Percentiles rank a stretch among this genome's conserved stretches.
phyloP scores from a whole-genome alignment of 139 green algal species.

The Picochlorum sp. region DNA sequence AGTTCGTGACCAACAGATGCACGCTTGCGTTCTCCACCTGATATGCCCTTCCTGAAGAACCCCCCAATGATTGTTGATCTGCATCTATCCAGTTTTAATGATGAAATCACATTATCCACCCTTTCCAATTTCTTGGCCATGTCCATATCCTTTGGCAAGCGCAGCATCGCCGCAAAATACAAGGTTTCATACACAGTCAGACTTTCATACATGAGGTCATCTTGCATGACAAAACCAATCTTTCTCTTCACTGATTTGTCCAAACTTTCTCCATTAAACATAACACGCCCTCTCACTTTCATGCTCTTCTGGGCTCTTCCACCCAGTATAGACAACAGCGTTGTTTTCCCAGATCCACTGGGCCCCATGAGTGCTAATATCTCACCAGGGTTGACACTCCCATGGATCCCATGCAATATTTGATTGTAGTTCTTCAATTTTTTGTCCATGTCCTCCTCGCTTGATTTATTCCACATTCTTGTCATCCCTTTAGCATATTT shows the following conservation, averaged over 20 bases:
- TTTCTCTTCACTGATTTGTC: conserved; percentile 39
- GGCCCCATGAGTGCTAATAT: conserved; percentile 58
- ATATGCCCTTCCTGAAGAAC: conserved; percentile 72
- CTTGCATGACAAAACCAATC: conserved; percentile 73
- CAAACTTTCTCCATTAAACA: conserved; percentile 62
- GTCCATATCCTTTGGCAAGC: conserved; percentile 61
- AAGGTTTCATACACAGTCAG: conserved; percentile 69
- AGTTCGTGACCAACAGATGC: conserved; percentile 79
- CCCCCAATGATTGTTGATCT: conserved; percentile 86
- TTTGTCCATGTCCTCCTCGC: background rate
- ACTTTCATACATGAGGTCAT: conserved; percentile 76
- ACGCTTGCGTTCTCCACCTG: conserved; percentile 90
- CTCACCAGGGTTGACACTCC: conserved; percentile 36
- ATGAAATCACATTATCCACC: conserved; percentile 59
- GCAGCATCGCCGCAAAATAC: conserved; percentile 74
- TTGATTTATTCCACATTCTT: background rate
- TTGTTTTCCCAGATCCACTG: conserved; percentile 68
- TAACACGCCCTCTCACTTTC: conserved; percentile 33
- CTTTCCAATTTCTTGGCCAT: conserved; percentile 45
- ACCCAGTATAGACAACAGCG: conserved; percentile 62
- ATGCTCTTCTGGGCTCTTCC: conserved; percentile 39
- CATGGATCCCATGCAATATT: conserved; percentile 43
- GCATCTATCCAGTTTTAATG: conserved; percentile 65
- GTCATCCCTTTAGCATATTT: background rate
- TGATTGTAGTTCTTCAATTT: conserved; percentile 13